Base-by-base conservation (phyloP, 2,329 filamentous ascomycete genomes). In the Claviceps arundinis region DNA sequence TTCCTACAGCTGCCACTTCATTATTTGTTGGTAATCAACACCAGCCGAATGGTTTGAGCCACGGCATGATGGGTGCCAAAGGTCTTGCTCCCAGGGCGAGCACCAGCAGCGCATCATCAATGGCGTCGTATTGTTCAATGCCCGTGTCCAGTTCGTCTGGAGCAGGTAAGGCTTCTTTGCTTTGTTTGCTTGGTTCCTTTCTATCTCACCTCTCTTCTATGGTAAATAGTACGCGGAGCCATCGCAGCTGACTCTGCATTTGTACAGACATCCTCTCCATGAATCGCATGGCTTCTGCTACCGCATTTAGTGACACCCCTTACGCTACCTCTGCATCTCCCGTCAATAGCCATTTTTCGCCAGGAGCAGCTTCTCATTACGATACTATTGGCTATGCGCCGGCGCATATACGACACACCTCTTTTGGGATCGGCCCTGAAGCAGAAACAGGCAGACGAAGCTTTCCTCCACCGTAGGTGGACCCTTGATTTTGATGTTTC, bases 401-500 rank as follows among this genome's bases (percentile, higher is more conserved):
- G 13, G 79, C 81, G 16, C 76, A 84, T 4, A 72, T 81, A 59
- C 75, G 80, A 69, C 73, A 80, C 58, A 51, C 63, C 42, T 69
- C 76, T 16, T 82, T 79, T 57, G 68, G 74, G 54, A 68, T 84
- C 68, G 70, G 75, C 61, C 68, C 81, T 66, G 72, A 78, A 66
- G 64, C 79, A 65, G 75, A 80, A 57, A 66, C 68, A 57, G 61
- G 71, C 37, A 70, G 89, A 70, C 85, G 88, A 68, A 83, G 88
- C 63, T 91, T 89, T 60, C 52, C 53, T 24, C 87, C 93, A 70
- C 79, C 87, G 85, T 94, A 77, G 84, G 85, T 87, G 70, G 24
- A 44, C 11, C 8, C 16, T 30, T 41, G 9, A n/a, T 19, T n/a
- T 19, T 16, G 9, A 34, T 34, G 9, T 9, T 14, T 11, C 45